Evolutionary conservation across 2,329 filamentous ascomycete genomes (phyloP), one percentile per base, ranked within the genome.

Genomic region (Ophiosphaerella herpotricha): DNA sequence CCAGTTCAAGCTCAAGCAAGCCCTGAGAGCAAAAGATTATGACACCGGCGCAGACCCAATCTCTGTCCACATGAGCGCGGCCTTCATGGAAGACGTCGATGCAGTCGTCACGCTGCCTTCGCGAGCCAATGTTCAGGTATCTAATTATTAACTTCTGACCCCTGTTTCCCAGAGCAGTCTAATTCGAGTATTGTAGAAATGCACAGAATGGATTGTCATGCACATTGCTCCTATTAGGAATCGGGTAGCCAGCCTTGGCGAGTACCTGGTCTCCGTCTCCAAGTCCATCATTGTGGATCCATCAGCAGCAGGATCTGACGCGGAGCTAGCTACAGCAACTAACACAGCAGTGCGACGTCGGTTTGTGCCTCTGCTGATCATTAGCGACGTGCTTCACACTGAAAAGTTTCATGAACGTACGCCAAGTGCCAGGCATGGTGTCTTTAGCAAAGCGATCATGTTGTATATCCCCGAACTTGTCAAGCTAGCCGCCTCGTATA

Each of bases 151-250:
- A 50, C 54, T 50, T 55, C 54, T 56, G 48, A 52, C 52, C 41
- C 47, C 33, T 44, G 49, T 31, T 55, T 40, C 43, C 55, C 23
- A 49, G 58, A 63, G 56, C 64, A 66, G 56, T 64, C 67, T 72
- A 70, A 71, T 72, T 55, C 11, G 43, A 63, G 44, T 35, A 50
- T 50, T 37, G 33, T 70, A 96, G 91, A 89, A 85, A 80, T 92
- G 89, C 82, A 96, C 92, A 82, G 80, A 83, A 75, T 96, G 90
- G 90, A 87, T 93, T 66, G 75, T 91, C 68, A 81, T 82, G 63
- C 84, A 91, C 77, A 79, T 93, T 68, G 80, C 84, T 63, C 81
- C 82, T 50, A 94, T 90, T 52, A 72, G 82, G 48, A 78, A 81
- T 60, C 86, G 91, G 63, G 81, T 85, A 58, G 76, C 79, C 50